Base-by-base conservation (phyloP, 1,284 basidiomycete genomes). In the Singerocomus rubriflavus region DNA sequence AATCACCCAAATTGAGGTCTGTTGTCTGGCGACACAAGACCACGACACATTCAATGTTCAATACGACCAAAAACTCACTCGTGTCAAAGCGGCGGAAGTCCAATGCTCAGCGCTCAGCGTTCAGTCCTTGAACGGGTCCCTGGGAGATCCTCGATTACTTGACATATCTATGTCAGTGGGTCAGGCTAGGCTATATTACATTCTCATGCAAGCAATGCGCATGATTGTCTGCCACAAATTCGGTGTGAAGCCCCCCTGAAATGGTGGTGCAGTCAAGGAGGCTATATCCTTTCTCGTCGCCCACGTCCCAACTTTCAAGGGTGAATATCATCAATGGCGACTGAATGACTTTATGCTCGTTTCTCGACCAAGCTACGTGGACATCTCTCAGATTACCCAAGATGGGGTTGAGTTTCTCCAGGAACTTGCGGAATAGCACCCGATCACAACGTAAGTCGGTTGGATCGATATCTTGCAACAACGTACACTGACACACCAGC, bases 381-480 rank as follows among this genome's bases (percentile, higher is more conserved):
- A 64, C 57, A 1, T 69, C 53, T 29, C 16, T 46, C 52, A 76
- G 56, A 34, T 76, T 72, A 5, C 78, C 79, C 17, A 82, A 57
- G 21, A 82, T 57, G 8, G 71, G 72, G 27, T 64, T 56, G 13
- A 84, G 57, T 32, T 72, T 71, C 8, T 62, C 55, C 16, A 63
- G 60, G 45, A 84, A 72, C 31, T 57, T 63, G 8, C 55, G 53
- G 29, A 73, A 69, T 31, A 72, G 70, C n/a, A 57, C 62, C 0
- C 48, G 48, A 56, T 82, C 71, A 30, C 72, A 66, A 29, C 52
- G 59, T 13, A 81, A 62, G 53, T 80, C 73, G 2, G 63, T 63
- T 7, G 78, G 71, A 21, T 66, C 58, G 4, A 82, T 55, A 21
- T 69, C 78, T 29, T 70, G 58, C 26, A 82, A 65, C 4, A 79